Evolutionary conservation across 768 basidiomycete species (phyloP), one percentile per base, ranked within the genome.

Genomic region (Dioszegia aurantiaca): DNA sequence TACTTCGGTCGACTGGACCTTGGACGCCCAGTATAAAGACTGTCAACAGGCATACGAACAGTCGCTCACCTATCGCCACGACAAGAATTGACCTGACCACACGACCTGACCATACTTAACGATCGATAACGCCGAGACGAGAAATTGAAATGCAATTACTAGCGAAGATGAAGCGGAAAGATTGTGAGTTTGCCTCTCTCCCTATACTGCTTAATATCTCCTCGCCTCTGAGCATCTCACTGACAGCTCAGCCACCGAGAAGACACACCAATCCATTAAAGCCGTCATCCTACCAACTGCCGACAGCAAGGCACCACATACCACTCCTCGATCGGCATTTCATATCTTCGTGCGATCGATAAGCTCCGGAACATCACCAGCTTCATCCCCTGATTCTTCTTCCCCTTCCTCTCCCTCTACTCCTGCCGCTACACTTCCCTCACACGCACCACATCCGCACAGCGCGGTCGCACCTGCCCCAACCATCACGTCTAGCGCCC

Each of bases 91-190:
- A n/a, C n/a, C n/a, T n/a, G n/a, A n/a, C n/a, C n/a, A n/a, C n/a
- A n/a, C n/a, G n/a, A n/a, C n/a, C n/a, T n/a, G n/a, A n/a, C n/a
- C n/a, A n/a, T n/a, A n/a, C n/a, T n/a, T n/a, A n/a, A n/a, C n/a
- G n/a, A n/a, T n/a, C n/a, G n/a, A n/a, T n/a, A n/a, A n/a, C n/a
- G n/a, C n/a, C n/a, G n/a, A n/a, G n/a, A n/a, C n/a, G n/a, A n/a
- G n/a, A n/a, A n/a, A n/a, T n/a, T n/a, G 23, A 16, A 14, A 53
- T 53, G 51, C 51, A 53, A 23, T 23, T 53, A 27, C 17, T 53
- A 2, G 51, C 48, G 9, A 51, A 40, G 51, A 53, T 40, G 24
- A 53, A 41, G 37, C 2, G 51, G 39, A 53, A 53, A 19, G 40
- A 53, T 28, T 53, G 51, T 53, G 27, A 40, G 46, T 45, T 4